phyloP scores from a whole-genome alignment of 2,329 filamentous ascomycete genomes.

The Alternaria rosae region DNA sequence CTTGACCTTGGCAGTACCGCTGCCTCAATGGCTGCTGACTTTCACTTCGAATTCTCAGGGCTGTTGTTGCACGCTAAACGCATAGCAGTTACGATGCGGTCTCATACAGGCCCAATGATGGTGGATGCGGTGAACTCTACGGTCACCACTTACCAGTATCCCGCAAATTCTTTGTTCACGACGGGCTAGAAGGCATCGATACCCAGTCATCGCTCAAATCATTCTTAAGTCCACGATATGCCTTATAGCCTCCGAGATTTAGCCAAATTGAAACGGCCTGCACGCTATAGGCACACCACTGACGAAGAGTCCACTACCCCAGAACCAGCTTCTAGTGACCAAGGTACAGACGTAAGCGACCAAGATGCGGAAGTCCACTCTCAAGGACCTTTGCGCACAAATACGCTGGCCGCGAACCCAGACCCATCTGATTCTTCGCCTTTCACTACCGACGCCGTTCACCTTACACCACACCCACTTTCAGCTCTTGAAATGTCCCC shows the following conservation, averaged over 20 bases:
- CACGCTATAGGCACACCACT: neutral
- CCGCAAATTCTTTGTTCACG: neutral
- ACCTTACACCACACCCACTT: neutral
- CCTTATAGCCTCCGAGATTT: slow-evolving; percentile 4
- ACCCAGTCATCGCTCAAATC: neutral
- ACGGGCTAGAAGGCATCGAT: neutral
- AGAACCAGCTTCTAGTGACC: neutral
- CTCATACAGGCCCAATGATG: neutral
- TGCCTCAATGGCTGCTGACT: neutral
- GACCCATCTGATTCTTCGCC: neutral
- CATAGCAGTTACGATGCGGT: neutral
- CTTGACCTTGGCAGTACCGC: neutral
- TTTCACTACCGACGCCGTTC: neutral
- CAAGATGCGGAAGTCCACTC: neutral
- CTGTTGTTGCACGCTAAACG: neutral
- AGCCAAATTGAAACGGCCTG: slow-evolving; percentile 6
- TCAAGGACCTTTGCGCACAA: neutral
- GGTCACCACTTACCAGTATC: neutral
- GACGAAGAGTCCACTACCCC: neutral
- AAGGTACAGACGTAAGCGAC: neutral
- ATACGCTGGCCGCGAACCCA: neutral
- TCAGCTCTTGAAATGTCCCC: neutral
- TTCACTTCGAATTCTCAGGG: slow-evolving; percentile 2
- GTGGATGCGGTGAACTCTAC: neutral
- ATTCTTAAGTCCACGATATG: neutral